Evolutionary conservation across 148 eudicot genomes (phyloP).

Genomic region (Fallopia convolvulus): DNA sequence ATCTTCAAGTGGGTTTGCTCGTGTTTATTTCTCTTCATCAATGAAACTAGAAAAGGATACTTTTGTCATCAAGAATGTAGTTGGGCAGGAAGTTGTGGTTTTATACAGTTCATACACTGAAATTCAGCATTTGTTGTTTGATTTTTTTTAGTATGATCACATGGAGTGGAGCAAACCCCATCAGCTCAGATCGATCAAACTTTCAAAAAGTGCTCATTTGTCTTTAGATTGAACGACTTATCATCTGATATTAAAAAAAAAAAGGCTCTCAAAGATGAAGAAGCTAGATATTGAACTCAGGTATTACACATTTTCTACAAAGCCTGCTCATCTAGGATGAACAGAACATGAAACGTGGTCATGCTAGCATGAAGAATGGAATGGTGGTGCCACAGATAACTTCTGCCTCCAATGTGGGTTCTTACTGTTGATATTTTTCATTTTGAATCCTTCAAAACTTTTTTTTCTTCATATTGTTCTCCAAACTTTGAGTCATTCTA

Average conservation of each 20-base stretch:
- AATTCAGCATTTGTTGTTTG: too few species aligned
- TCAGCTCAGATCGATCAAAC: neutral
- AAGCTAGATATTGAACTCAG: constrained; percentile 32
- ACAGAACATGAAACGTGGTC: constrained; percentile 94
- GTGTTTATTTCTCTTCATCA: too few species aligned
- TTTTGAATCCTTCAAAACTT: too few species aligned
- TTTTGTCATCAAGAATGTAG: too few species aligned
- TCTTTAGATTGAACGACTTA: constrained; percentile 86
- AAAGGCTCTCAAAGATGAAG: constrained; percentile 86
- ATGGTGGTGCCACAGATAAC: constrained; percentile 91
- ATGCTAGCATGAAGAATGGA: constrained; percentile 88
- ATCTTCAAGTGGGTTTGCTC: too few species aligned
- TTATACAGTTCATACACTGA: too few species aligned
- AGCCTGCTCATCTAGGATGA: constrained; percentile 44
- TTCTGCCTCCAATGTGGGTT: constrained; percentile 86
- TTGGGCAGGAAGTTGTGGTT: too few species aligned
- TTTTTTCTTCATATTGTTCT: too few species aligned
- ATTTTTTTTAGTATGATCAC: neutral
- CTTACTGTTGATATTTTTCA: too few species aligned
- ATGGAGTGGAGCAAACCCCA: neutral
- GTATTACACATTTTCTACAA: neutral
- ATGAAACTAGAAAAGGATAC: too few species aligned
- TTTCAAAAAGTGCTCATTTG: neutral
- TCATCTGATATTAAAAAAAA: constrained; percentile 79
- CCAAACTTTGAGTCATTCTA: too few species aligned